Conservation (phyloP, 208 protist species). For the Sergeia podlipaevii region DNA sequence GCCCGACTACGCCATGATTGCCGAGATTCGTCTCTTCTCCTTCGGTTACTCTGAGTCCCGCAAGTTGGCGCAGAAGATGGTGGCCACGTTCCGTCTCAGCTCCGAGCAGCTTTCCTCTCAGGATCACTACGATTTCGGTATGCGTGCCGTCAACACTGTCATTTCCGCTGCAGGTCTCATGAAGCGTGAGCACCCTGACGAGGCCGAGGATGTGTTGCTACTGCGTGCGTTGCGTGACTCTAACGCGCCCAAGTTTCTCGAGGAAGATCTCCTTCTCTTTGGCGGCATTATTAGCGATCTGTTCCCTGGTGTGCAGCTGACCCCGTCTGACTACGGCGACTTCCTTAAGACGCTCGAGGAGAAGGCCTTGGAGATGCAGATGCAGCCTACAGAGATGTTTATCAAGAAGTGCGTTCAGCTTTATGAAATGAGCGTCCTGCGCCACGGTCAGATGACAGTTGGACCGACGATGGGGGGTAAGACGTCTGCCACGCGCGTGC, state of each 20-base stretch:
- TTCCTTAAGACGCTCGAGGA: conserved; percentile 79
- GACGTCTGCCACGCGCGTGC: conserved; percentile 79
- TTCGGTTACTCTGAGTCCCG: conserved; percentile 97
- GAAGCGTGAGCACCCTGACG: conserved; percentile 93
- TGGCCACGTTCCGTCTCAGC: conserved; percentile 96
- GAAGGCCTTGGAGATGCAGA: conserved; percentile 52
- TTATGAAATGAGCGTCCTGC: conserved; percentile 97
- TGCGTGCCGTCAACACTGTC: conserved; percentile 98
- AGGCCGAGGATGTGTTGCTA: conserved; percentile 93
- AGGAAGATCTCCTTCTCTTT: conserved; percentile 92
- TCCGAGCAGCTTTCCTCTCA: conserved; percentile 98
- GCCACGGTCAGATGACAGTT: conserved; percentile 98
- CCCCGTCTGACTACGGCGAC: conserved; percentile 89
- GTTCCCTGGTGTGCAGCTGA: conserved; percentile 94
- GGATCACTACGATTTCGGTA: conserved; percentile 99
- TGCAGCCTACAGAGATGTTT: conserved; percentile 95
- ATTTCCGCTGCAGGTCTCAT: conserved; percentile 96
- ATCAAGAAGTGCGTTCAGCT: conserved; percentile 96
- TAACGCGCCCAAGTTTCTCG: conserved; percentile 98
- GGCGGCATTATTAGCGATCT: conserved; percentile 97
- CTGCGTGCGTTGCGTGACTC: conserved; percentile 95
- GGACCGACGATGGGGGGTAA: conserved; percentile 97
- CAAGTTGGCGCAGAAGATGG: conserved; percentile 96
- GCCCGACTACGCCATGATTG: conserved; percentile 99
- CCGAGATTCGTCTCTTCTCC: conserved; percentile 97